Conservation (phyloP, 2,329 filamentous ascomycete species). For the Aspergillus intermedius region DNA sequence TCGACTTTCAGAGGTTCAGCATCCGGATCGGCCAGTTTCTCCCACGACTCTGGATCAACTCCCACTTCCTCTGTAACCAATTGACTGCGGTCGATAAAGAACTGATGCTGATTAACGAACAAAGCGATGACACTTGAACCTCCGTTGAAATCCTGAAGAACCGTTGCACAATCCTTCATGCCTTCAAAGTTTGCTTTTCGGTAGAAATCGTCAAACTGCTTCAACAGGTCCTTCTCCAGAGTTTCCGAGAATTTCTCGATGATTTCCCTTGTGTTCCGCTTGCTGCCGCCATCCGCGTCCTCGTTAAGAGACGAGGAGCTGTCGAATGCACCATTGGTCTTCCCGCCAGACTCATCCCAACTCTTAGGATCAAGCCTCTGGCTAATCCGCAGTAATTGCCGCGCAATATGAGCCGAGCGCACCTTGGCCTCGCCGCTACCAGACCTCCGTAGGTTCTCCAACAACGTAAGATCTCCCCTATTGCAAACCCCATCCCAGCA, state of each 20-base stretch:
- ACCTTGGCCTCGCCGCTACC: constrained; percentile 88
- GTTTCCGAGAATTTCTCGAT: constrained; percentile 97
- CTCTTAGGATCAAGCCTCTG: constrained; percentile 76
- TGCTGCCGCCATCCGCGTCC: constrained; percentile 44
- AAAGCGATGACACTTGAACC: constrained; percentile 90
- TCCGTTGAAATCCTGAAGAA: constrained; percentile 91
- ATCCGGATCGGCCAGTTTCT: constrained; percentile 88
- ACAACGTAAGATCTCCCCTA: constrained; percentile 72
- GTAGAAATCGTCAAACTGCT: constrained; percentile 97
- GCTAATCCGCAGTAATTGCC: constrained; percentile 90
- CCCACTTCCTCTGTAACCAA: constrained; percentile 77
- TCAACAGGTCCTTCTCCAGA: constrained; percentile 86
- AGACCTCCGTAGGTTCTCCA: constrained; percentile 81
- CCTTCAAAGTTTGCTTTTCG: constrained; percentile 91
- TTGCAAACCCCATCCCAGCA: constrained; percentile 97
- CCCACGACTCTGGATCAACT: constrained; percentile 64
- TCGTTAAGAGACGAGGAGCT: constrained; percentile 32
- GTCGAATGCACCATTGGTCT: constrained; percentile 46
- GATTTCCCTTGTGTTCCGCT: constrained; percentile 69
- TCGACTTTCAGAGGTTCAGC: constrained; percentile 86
- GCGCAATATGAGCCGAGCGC: constrained; percentile 84
- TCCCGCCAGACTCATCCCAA: constrained; percentile 51
- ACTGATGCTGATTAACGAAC: constrained; percentile 98
- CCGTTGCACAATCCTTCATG: constrained; percentile 94
- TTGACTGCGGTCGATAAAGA: constrained; percentile 95